Conservation (phyloP, 2,329 filamentous ascomycete genomes). For the Diplodia corticola region DNA sequence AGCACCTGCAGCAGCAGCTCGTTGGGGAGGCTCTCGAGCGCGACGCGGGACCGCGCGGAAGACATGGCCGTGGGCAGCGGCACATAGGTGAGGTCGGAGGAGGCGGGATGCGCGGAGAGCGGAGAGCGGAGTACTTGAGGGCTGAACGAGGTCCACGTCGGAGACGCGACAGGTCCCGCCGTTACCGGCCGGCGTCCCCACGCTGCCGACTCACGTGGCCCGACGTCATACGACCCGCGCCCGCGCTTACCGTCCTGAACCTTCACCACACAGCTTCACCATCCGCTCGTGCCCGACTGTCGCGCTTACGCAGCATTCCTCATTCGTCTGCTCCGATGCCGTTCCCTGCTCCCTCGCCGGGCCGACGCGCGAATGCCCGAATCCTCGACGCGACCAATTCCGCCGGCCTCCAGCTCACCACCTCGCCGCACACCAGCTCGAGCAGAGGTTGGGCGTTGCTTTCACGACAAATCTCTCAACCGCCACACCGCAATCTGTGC, state of each 20-base stretch:
- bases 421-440: too few relatives aligned
- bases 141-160: background rate
- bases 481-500: background rate
- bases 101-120: background rate
- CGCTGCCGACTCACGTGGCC: background rate
- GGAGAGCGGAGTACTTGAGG: conserved; percentile 1
- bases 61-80: background rate
- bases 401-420: background rate
- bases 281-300: too few relatives aligned
- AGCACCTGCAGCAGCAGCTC: conserved; percentile 21
- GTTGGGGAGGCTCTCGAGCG: conserved; percentile 17
- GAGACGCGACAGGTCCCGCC: background rate
- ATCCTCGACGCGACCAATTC: background rate
- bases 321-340: background rate
- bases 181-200: conserved; percentile 2
- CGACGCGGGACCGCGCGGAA: background rate
- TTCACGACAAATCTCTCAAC: background rate
- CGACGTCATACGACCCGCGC: conserved; percentile 11
- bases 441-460: too few relatives aligned
- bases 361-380: background rate
- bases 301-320: background rate
- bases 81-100: background rate
- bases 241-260: background rate
- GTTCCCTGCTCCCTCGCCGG: background rate
- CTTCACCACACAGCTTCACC: too few relatives aligned